Evolutionary conservation across 805 yeast species (phyloP).

Genomic region (Danielia oregonensis): DNA sequence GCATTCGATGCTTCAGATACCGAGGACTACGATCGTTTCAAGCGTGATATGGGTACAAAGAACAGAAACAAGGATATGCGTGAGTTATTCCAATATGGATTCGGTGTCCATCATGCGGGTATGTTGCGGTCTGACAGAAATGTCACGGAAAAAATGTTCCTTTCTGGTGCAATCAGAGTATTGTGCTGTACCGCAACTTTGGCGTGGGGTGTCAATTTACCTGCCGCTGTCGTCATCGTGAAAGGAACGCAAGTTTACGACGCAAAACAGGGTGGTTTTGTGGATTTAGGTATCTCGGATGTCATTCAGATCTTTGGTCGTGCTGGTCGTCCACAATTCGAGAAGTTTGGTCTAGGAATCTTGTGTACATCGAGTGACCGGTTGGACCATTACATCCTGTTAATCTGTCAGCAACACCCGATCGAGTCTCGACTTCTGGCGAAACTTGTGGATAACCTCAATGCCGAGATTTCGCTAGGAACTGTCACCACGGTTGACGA

Average conservation of each 20-base stretch:
- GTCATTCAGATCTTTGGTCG: constrained; percentile 98
- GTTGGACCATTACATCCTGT: constrained; percentile 82
- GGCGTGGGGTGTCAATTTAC: constrained; percentile 99
- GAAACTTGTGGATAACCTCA: constrained; percentile 83
- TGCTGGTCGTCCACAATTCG: constrained; percentile 98
- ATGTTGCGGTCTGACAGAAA: constrained; percentile 89
- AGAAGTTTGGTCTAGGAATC: constrained; percentile 87
- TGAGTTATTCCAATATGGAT: constrained; percentile 76
- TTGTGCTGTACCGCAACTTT: constrained; percentile 94
- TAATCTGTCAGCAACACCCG: constrained; percentile 92
- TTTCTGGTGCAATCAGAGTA: constrained; percentile 81
- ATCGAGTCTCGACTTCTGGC: constrained; percentile 81
- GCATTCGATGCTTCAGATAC: constrained; percentile 56
- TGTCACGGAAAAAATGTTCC: constrained; percentile 81
- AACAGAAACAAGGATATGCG: constrained; percentile 74
- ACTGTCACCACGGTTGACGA: constrained; percentile 93
- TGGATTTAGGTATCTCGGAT: constrained; percentile 92
- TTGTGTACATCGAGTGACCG: constrained; percentile 79
- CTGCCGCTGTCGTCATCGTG: constrained; percentile 95
- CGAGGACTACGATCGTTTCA: constrained; percentile 40
- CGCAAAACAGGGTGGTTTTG: constrained; percentile 89
- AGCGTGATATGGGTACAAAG: constrained; percentile 61
- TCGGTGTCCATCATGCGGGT: constrained; percentile 97
- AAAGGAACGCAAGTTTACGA: constrained; percentile 97
- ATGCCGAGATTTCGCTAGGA: constrained; percentile 95